phyloP scores from a whole-genome alignment of 176 grass and related monocot genomes.

The Ampelocalamus luodianensis region DNA sequence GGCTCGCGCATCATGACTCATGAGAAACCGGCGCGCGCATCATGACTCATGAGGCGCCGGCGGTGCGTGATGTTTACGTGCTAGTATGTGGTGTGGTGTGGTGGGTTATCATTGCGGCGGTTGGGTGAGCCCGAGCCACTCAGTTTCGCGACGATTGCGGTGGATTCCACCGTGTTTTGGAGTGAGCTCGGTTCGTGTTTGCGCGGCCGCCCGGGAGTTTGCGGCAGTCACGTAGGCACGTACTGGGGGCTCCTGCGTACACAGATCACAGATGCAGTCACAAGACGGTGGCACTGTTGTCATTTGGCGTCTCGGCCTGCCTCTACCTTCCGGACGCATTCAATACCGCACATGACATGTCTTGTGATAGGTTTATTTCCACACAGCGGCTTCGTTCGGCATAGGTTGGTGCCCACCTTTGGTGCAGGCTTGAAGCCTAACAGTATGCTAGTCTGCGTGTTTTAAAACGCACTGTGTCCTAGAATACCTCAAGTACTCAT shows the following conservation, averaged over 20 bases:
- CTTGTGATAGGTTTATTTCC: neutral
- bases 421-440: neutral
- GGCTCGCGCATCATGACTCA: neutral
- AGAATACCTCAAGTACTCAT: neutral
- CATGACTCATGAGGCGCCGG: too few relatives aligned
- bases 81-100: neutral
- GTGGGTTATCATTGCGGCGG: neutral
- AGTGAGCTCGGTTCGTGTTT: neutral
- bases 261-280: neutral
- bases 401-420: neutral
- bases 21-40: neutral
- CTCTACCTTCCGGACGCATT: neutral
- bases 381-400: neutral
- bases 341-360: slow-evolving; percentile 2
- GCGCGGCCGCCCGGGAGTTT: neutral
- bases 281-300: neutral
- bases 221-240: neutral
- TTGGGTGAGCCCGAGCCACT: neutral
- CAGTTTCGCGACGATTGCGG: neutral
- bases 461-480: neutral
- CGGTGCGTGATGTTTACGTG: neutral
- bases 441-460: neutral
- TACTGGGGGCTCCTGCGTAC: neutral
- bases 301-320: neutral
- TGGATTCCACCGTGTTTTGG: slow-evolving; percentile 10